Base-by-base conservation (phyloP, 768 basidiomycete species). In the Strobilomyces dryophilus region DNA sequence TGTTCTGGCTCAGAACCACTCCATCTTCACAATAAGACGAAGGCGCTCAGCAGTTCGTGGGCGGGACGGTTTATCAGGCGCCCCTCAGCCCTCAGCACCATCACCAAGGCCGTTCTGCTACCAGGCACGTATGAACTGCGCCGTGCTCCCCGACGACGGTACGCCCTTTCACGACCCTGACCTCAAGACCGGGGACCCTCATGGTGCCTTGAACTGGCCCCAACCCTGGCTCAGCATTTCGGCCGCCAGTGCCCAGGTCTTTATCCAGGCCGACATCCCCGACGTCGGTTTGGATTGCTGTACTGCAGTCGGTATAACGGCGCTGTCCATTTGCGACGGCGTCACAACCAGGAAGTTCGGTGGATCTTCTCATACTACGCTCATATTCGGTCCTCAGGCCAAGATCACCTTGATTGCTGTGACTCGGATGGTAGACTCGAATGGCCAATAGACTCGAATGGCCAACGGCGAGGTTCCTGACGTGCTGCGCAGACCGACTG, bases 1-100 rank as follows among this genome's bases (percentile, higher is more conserved):
- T 59, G 20, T 84, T 85, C 66, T 84, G 80, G 81, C 62, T 83
- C 65, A 83, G 58, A 73, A 75, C 0, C 84, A 85, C 66, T 83
- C 82, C 4, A 75, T 84, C 47, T 47, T 62, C 18, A 72, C 18
- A 39, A 46, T 9, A 4, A 1, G 17, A 20, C 36, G 63, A 72
- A 2, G 57, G 61, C 45, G 66, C 74, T 0, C 35, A 66, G 3
- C 58, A 71, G 11, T 81, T 82, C 60, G 70, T 71, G 5, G 79
- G 77, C 69, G 39, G 39, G 17, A 37, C 36, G 36, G 39, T 40
- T 11, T 40, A 9, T 20, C 39, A 40, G 39, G 39, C 39, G 8
- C 9, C 20, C 9, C 39, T 20, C 10, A 40, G 39, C 18, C 11
- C 39, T 9, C 3, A 18, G 18, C 18, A 40, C 39, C 20, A 20